Conservation (phyloP, 2,329 filamentous ascomycete species). For the Chalaropsis ovoidea region DNA sequence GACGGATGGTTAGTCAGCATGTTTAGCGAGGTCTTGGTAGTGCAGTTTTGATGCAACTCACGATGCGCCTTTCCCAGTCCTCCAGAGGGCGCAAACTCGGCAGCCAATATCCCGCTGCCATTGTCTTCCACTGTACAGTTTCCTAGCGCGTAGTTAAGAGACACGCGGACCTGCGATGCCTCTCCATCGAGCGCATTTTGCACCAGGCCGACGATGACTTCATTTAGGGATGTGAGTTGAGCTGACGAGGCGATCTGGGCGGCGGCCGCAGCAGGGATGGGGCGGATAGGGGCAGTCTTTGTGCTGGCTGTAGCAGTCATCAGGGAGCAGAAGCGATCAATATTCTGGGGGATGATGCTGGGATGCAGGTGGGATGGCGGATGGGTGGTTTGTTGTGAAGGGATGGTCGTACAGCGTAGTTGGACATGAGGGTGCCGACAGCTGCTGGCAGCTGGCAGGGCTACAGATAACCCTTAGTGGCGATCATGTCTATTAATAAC, state of each 20-base stretch:
- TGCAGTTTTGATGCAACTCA: slow-evolving; percentile 35
- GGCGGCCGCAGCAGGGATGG: slow-evolving; percentile 58
- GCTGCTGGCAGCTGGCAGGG: not conserved
- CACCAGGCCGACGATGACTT: slow-evolving; percentile 60
- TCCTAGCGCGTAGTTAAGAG: slow-evolving; percentile 64
- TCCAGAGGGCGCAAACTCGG: slow-evolving; percentile 61
- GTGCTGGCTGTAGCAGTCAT: not conserved
- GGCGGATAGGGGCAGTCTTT: slow-evolving; percentile 42
- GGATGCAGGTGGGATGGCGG: not conserved
- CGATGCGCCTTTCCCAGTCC: slow-evolving; percentile 64
- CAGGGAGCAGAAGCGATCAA: not conserved
- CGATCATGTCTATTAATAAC: slow-evolving; percentile 4
- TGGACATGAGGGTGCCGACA: not conserved
- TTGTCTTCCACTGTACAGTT: slow-evolving; percentile 76
- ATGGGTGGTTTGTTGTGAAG: not conserved
- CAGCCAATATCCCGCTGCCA: slow-evolving; percentile 62
- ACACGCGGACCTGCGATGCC: slow-evolving; percentile 57
- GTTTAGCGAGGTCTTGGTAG: not conserved
- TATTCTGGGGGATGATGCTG: not conserved
- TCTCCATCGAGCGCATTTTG: slow-evolving; percentile 78
- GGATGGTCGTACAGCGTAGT: not conserved
- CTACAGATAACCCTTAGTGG: not conserved
- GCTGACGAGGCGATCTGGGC: slow-evolving; percentile 78
- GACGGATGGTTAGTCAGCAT: slow-evolving; percentile 1
- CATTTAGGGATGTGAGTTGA: slow-evolving; percentile 63